Evolutionary conservation across 805 yeast genomes (phyloP), one percentile per base, ranked within the genome.

Genomic region (Metschnikowia peoriensis): DNA sequence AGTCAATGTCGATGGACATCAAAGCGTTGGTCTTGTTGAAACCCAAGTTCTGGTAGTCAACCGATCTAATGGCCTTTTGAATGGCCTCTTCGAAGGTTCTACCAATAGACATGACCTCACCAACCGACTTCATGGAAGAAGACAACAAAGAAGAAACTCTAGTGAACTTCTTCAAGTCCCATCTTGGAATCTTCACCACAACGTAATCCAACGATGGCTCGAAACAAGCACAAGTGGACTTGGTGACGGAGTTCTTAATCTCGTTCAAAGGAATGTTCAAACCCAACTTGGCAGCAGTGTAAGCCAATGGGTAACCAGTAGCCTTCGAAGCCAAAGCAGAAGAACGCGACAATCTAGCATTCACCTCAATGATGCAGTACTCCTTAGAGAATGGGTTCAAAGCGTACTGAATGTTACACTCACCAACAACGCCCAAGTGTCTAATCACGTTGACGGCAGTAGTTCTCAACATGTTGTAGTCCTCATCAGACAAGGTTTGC

Each of bases 291-390:
- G 98, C 98, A 60, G 99, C 99, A 50, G 96, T 94, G 72, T 91
- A 93, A 48, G 99, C 99, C 62, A 93, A 81, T 64, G 99, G 99
- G 68, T 93, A 93, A 63, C 98, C 99, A 44, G 99, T 93, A 38
- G 99, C 99, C 78, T 93, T 93, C 27, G 98, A 93, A 45, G 99
- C 99, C 65, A 93, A 81, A 52, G 99, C 99, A n/a, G 98, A 94
- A 45, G 99, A 93, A 72, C 99, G 86, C 34, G 97, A 92, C 64
- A 93, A 80, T 78, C 99, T 88, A 47, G 99, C 99, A 69, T 93
- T 93, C 61, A 93, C 99, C 78, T 93, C 99, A 71, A 93, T 93
- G 62, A 93, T 90, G 76, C 99, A 88, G 77, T 93, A 93, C 67
- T 94, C 98, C 72, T 89, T 86, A 54, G 96, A 86, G 73, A 85